Evolutionary conservation across 176 grass and related monocot species (phyloP).

Genomic region (Hsuehochloa calcarea): DNA sequence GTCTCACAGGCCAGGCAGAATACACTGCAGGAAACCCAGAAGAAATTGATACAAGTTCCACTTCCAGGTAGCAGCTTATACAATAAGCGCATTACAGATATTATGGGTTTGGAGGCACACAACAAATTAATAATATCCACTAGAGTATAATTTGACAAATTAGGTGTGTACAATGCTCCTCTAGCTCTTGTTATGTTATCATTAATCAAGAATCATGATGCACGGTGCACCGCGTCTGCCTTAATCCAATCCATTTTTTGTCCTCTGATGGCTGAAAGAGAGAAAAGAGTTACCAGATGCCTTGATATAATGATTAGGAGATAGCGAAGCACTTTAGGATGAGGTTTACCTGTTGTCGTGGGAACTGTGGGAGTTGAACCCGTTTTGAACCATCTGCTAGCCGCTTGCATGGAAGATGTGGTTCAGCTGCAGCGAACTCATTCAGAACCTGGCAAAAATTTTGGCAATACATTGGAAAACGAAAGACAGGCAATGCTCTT

Average conservation of each 20-base stretch:
- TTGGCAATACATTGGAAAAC: conserved; percentile 46
- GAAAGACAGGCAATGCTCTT: conserved; percentile 9
- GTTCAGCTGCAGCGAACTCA: conserved; percentile 80
- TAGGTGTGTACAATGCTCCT: conserved; percentile 24
- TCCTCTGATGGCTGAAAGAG: conserved; percentile 43
- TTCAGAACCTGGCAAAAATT: conserved; percentile 77
- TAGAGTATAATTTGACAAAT: conserved; percentile 21
- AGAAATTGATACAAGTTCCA: neutral
- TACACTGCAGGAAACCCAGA: neutral
- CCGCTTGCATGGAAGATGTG: conserved; percentile 64
- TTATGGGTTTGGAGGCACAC: conserved; percentile 9
- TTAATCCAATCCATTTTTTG: conserved; percentile 36
- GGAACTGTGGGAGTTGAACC: conserved; percentile 61
- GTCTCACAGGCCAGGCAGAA: neutral
- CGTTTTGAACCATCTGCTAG: conserved; percentile 86
- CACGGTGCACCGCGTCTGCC: conserved; percentile 27
- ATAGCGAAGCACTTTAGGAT: neutral
- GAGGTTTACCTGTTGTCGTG: conserved; percentile 28
- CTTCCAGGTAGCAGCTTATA: conserved; percentile 23
- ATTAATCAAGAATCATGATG: conserved; percentile 47
- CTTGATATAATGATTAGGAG: neutral
- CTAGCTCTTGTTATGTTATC: conserved; percentile 9
- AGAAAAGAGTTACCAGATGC: neutral
- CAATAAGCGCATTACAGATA: conserved; percentile 29
- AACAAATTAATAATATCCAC: conserved; percentile 32